Percentiles rank a stretch among this genome's conserved stretches.
Conservation (phyloP, 192 early-diverging fungal species). For the Chytriomyces hyalinus region DNA sequence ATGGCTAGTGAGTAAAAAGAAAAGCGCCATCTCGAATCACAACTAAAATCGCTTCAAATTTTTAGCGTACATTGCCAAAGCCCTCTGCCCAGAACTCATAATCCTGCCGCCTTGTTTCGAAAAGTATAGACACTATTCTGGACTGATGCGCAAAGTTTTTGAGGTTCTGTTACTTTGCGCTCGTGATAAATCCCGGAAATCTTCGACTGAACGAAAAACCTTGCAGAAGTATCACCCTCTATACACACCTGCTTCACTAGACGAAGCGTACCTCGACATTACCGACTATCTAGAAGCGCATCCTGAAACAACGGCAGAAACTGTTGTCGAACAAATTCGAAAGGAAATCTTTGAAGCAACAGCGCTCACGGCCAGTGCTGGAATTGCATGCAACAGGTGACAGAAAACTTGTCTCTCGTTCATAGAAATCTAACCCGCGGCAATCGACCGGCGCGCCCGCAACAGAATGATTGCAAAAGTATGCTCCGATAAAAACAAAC, state of each 20-base stretch:
- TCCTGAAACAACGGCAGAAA: constrained; percentile 41
- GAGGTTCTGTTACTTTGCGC: constrained; percentile 15
- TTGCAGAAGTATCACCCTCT: constrained; percentile 65
- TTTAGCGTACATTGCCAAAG: constrained; percentile 36
- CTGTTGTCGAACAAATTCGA: constrained; percentile 58
- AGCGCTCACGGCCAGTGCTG: constrained; percentile 42
- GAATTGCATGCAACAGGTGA: constrained; percentile 45
- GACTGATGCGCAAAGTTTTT: constrained; percentile 60
- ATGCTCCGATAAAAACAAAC: constrained; percentile 68
- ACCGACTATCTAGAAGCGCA: constrained; percentile 52
- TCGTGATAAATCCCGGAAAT: background rate
- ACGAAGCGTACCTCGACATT: constrained; percentile 54
- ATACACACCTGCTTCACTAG: constrained; percentile 43
- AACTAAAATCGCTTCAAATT: no score
- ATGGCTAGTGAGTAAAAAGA: constrained; percentile 57
- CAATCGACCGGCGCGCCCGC: no score
- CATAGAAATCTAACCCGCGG: background rate
- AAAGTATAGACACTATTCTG: constrained; percentile 57
- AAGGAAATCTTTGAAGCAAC: constrained; percentile 51
- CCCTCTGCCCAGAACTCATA: constrained; percentile 64
- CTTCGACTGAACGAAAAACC: background rate
- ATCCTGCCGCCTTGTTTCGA: constrained; percentile 56
- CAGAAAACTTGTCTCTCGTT: background rate
- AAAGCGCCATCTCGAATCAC: no score
- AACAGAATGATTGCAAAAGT: constrained; percentile 54